phyloP scores from a whole-genome alignment of 2,329 filamentous ascomycete species.

The Sclerotinia spermophila region DNA sequence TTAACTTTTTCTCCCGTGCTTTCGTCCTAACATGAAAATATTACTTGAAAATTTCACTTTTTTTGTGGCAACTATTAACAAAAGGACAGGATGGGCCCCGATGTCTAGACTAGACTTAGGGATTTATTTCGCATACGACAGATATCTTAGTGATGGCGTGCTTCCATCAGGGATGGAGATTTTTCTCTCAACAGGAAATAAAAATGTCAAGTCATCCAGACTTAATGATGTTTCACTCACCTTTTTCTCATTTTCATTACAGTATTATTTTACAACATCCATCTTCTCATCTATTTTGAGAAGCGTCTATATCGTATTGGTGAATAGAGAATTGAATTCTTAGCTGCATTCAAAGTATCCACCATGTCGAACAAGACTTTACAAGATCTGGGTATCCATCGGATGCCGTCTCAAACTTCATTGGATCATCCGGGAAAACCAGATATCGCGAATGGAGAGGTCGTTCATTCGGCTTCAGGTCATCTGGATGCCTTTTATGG shows the following conservation, averaged over 20 bases:
- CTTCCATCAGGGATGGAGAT: slow-evolving; percentile 1
- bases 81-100: neutral
- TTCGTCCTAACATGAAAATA: neutral
- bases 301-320: slow-evolving; percentile 7
- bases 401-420: neutral
- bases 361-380: slow-evolving; percentile 12
- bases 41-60: slow-evolving; percentile 14
- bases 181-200: slow-evolving; percentile 5
- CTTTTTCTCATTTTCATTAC: neutral
- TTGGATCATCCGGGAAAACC: neutral
- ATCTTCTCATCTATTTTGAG: neutral
- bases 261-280: neutral
- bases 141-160: slow-evolving; percentile 9
- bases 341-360: slow-evolving; percentile 16
- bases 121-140: slow-evolving; percentile 10
- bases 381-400: slow-evolving; percentile 3
- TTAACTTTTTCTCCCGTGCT: neutral
- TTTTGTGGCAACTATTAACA: slow-evolving; percentile 4
- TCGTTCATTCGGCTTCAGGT: slow-evolving; percentile 10
- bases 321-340: slow-evolving; percentile 14
- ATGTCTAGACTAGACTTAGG: neutral
- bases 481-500: slow-evolving; percentile 14
- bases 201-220: slow-evolving; percentile 9
- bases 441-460: slow-evolving; percentile 14
- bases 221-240: neutral